Base-by-base conservation (phyloP, 345 rosid species). In the Dipteronia sinensis region DNA sequence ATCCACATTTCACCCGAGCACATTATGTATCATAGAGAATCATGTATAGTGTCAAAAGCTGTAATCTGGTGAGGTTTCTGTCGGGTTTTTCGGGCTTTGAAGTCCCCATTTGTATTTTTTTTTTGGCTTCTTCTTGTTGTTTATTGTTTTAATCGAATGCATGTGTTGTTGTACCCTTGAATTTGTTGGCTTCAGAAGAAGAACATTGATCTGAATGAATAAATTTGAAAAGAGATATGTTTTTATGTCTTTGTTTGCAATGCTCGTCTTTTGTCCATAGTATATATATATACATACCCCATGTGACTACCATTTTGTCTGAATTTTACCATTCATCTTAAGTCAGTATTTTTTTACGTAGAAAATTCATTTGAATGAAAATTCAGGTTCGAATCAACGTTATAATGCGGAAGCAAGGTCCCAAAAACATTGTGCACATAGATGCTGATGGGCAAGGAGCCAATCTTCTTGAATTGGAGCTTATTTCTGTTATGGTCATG, bases 1-100 rank as follows among this genome's bases (percentile, higher is more conserved):
- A 77, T 80, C 61, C 58, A 15, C 47, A 63, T 72, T 63, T 68
- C 64, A 44, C 74, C 76, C 74, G 25, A 78, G 84, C 90, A 78
- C 80, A 68, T 73, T 78, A 74, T 86, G 89, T 89, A 88, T 65
- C 88, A 78, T 88, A 88, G 85, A 78, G 81, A 80, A 81, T 82
- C 80, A 71, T 89, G 91, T 91, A 91, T 81, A 89, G 89, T 74
- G 81, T 83, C 80, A 42, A 55, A 51, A 73, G 46, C 75, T 85
- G 80, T 77, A 82, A 82, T 83, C 77, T 81, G 83, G 83, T 76
- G 80, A 73, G 70, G 51, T 75, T 73, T 34, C 49, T 75, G 4
- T 34, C 38, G 78, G 67, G 19, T 27, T 71, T 75, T 74, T 68
- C 16, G 20, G 13, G 77, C 47, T 29, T 73, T 75, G 76, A 75